Percentiles rank a stretch among this genome's conserved stretches.
Evolutionary conservation across 371 early-diverging fungal species (phyloP).

Genomic region (Saksenaea oblongispora): DNA sequence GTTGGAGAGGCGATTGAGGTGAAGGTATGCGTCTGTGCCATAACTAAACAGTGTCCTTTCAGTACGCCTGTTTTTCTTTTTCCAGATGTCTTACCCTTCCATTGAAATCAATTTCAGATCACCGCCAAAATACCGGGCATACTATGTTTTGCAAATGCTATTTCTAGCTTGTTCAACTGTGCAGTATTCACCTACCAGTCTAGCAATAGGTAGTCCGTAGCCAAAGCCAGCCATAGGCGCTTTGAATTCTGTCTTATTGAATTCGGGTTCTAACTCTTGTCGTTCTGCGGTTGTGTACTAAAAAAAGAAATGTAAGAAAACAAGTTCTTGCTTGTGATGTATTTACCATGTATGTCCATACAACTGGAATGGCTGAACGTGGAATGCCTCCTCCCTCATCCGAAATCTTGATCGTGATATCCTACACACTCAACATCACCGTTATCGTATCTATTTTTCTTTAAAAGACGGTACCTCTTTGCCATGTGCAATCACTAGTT

Average conservation of each 20-base stretch:
- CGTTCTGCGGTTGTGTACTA: conserved; percentile 93
- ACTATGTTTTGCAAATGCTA: conserved; percentile 32
- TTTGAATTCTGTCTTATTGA: conserved; percentile 85
- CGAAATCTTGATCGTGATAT: conserved; percentile 95
- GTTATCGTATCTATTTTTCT: background rate
- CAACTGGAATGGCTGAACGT: conserved; percentile 85
- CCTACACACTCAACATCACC: conserved; percentile 34
- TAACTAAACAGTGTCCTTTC: conserved; percentile 44
- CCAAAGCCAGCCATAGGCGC: conserved; percentile 99
- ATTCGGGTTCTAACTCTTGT: conserved; percentile 84
- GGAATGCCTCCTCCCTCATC: conserved; percentile 99
- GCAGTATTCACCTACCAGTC: conserved; percentile 56
- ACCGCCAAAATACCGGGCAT: conserved; percentile 96
- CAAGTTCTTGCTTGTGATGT: background rate
- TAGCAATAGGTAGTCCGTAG: conserved; percentile 91
- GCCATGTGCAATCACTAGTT: conserved; percentile 92
- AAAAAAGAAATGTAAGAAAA: background rate
- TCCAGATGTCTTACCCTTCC: conserved; percentile 78
- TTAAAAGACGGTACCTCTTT: conserved; percentile 65
- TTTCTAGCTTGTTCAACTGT: background rate
- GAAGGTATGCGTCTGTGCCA: conserved; percentile 96
- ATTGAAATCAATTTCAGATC: conserved; percentile 92
- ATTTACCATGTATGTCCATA: conserved; percentile 93
- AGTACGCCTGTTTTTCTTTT: background rate
- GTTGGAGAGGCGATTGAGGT: conserved; percentile 88